Evolutionary conservation across 768 basidiomycete genomes (phyloP).

Genomic region (Termitomyces sp.): DNA sequence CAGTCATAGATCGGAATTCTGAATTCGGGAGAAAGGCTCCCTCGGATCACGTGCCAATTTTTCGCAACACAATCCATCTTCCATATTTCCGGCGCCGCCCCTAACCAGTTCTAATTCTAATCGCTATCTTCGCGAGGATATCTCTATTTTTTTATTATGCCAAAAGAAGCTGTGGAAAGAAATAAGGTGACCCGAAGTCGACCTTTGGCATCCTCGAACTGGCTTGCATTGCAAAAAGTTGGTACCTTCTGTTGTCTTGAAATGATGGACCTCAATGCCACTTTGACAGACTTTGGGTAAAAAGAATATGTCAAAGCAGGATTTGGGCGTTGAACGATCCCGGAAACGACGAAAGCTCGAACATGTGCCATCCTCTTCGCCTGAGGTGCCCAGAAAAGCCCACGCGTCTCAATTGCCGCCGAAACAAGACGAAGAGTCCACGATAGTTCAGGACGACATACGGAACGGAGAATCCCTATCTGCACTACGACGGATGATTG

Average conservation of each 20-base stretch:
- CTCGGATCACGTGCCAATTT: not conserved
- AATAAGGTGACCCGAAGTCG: not conserved
- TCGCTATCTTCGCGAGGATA: not conserved
- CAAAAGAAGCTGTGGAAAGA: not conserved
- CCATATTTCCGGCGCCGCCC: not conserved
- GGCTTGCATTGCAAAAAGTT: conserved; percentile 53
- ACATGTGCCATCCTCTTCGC: conserved; percentile 6
- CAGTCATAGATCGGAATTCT: too few relatives aligned
- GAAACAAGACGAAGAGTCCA: not conserved
- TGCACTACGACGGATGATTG: conserved; percentile 45
- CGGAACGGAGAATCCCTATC: conserved; percentile 46
- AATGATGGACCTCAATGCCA: not conserved
- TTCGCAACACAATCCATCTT: not conserved
- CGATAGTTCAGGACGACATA: conserved; percentile 14
- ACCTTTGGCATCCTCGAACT: conserved; percentile 48
- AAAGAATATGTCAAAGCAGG: conserved; percentile 4
- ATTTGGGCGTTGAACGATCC: conserved; percentile 8
- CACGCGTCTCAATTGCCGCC: not conserved
- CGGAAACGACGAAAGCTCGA: conserved; percentile 26
- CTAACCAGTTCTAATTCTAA: not conserved
- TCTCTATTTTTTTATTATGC: not conserved
- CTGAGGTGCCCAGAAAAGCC: not conserved
- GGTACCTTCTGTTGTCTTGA: conserved; percentile 2
- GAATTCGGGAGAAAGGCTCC: too few relatives aligned
- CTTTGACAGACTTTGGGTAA: conserved; percentile 10